Percentiles rank a stretch among this genome's conserved stretches.
Evolutionary conservation across 2,329 filamentous ascomycete genomes (phyloP).

Genomic region (Colletotrichum coccodes): DNA sequence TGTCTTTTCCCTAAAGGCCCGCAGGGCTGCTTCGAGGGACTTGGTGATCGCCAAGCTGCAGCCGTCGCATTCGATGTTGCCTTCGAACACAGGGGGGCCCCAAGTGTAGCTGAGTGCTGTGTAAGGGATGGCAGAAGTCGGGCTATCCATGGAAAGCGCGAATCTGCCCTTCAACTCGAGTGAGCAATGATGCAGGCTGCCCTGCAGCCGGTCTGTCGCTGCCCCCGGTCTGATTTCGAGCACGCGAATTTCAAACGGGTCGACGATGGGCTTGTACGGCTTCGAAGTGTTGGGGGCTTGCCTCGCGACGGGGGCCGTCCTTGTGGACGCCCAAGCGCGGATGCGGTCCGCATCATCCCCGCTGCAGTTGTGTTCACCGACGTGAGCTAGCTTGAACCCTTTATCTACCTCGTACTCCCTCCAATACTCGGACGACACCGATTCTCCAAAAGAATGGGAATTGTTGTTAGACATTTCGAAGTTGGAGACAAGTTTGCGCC

Average conservation of each 20-base stretch:
- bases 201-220: background rate
- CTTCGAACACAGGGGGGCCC: background rate
- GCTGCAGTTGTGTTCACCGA: background rate
- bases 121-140: background rate
- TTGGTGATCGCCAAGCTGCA: background rate
- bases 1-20: background rate
- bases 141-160: background rate
- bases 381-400: background rate
- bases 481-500: background rate
- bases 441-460: background rate
- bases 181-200: slow-evolving; percentile 7
- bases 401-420: background rate
- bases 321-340: background rate
- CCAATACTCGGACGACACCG: background rate
- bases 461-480: background rate
- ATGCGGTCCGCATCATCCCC: background rate
- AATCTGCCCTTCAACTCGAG: background rate
- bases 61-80: background rate
- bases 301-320: background rate
- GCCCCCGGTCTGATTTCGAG: background rate
- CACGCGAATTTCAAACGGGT: background rate
- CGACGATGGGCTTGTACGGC: background rate
- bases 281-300: background rate
- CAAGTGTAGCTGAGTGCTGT: slow-evolving; percentile 19
- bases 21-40: slow-evolving; percentile 5